These are phyloP conservation scores for Dispira parvispora DNA, from an alignment of 192 early-diverging fungal species.

Conservation along the genomic window DNA sequence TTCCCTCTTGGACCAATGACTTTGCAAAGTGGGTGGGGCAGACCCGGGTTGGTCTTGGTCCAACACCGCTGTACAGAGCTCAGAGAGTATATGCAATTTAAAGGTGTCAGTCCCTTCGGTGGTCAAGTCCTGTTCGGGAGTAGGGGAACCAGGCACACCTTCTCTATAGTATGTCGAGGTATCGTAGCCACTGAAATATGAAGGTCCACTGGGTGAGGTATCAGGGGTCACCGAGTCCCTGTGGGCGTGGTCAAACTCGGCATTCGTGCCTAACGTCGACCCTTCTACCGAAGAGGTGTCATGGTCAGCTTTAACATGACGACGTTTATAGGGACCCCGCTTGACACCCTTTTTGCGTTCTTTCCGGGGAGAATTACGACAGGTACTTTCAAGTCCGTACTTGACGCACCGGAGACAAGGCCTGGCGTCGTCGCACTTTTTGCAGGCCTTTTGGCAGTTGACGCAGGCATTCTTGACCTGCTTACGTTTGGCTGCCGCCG, in stretches of 20 bases:
- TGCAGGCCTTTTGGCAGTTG: slow-evolving; percentile 78
- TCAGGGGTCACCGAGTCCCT: neutral
- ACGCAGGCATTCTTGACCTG: slow-evolving; percentile 86
- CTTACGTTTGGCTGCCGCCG: slow-evolving; percentile 32
- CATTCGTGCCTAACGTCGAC: neutral
- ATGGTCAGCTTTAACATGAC: neutral
- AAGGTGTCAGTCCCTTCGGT: no score
- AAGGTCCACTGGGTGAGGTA: neutral
- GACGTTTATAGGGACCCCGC: slow-evolving; percentile 61
- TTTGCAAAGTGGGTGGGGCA: no score
- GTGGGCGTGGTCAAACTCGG: neutral
- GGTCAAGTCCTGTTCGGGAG: no score
- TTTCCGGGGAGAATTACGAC: slow-evolving; percentile 63
- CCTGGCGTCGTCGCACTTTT: slow-evolving; percentile 78
- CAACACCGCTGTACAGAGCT: no score
- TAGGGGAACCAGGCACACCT: no score
- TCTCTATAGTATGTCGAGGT: no score
- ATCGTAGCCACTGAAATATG: neutral
- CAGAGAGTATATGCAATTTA: no score
- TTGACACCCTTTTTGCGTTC: slow-evolving; percentile 70
- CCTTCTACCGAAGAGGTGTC: neutral
- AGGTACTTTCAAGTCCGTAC: slow-evolving; percentile 45
- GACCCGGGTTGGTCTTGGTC: no score
- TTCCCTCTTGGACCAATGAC: no score
- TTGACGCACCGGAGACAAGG: slow-evolving; percentile 73